Percentiles rank a stretch among this genome's conserved stretches.
Conservation (phyloP, 2,329 filamentous ascomycete species). For the Aureobasidium uvarum region DNA sequence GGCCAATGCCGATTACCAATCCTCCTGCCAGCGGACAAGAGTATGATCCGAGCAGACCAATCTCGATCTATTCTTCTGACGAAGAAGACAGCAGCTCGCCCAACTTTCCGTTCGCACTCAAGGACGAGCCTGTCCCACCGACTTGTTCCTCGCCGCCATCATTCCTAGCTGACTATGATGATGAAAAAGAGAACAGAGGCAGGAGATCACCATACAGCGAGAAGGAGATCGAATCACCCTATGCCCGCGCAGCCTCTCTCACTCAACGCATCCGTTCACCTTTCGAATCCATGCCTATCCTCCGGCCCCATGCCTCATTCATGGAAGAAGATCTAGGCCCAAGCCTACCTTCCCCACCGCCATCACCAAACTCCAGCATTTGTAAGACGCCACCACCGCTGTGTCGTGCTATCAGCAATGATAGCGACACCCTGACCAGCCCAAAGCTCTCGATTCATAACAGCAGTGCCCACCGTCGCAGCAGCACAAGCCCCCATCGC, state of each 20-base stretch:
- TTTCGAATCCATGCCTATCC: constrained; percentile 15
- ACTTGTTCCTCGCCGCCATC: background rate
- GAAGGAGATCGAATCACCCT: background rate
- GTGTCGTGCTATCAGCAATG: background rate
- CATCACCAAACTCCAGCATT: constrained; percentile 15
- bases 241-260: background rate
- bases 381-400: constrained; percentile 15
- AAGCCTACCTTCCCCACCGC: constrained; percentile 10
- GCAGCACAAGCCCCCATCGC: constrained; percentile 6
- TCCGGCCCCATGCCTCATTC: constrained; percentile 13
- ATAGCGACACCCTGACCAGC: background rate
- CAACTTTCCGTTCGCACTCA: constrained; percentile 25
- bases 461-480: background rate
- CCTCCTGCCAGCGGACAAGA: constrained; percentile 29
- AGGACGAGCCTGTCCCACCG: constrained; percentile 1
- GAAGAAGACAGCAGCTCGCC: constrained; percentile 24
- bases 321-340: constrained; percentile 14
- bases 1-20: constrained; percentile 29
- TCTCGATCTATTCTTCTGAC: constrained; percentile 24
- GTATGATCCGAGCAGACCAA: constrained; percentile 34
- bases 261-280: constrained; percentile 4
- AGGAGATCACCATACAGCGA: background rate
- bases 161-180: background rate
- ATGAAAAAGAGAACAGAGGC: background rate
- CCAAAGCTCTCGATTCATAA: background rate